Evolutionary conservation across 345 rosid genomes (phyloP).

Genomic region (Physaria fendleri): DNA sequence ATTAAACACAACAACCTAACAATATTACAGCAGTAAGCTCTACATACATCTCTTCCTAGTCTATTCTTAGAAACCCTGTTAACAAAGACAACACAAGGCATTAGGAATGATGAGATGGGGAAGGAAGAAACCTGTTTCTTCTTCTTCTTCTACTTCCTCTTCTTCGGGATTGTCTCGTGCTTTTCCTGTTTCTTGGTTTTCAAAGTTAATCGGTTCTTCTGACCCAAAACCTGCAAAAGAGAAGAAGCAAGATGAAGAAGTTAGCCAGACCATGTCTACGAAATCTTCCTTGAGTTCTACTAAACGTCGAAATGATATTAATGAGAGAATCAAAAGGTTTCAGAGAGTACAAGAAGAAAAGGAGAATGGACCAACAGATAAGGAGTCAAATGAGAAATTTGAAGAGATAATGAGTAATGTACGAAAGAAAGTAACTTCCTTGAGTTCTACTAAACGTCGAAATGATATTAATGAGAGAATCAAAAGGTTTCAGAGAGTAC

Average conservation of each 20-base stretch:
- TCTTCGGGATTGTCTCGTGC: constrained; percentile 38
- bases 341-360: constrained; percentile 53
- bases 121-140: constrained; percentile 36
- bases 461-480: constrained; percentile 40
- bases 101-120: constrained; percentile 59
- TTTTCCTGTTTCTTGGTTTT: constrained; percentile 50
- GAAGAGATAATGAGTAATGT: constrained; percentile 37
- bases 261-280: constrained; percentile 23
- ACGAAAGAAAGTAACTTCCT: constrained; percentile 36
- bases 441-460: constrained; percentile 18
- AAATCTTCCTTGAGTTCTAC: constrained; percentile 25
- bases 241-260: constrained; percentile 29
- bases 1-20: constrained; percentile 28
- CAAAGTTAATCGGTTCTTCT: constrained; percentile 49
- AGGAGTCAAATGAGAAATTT: constrained; percentile 34
- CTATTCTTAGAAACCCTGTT: not conserved
- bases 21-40: constrained; percentile 16
- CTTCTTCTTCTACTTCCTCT: constrained; percentile 39
- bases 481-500: constrained; percentile 52
- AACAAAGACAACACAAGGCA: not conserved
- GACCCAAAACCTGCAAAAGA: constrained; percentile 33
- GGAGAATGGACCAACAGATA: constrained; percentile 33
- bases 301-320: constrained; percentile 29
- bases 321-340: constrained; percentile 46
- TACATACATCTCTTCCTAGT: constrained; percentile 11